A percentile compares a stretch with the other conserved stretches of the same genome.
Conservation (phyloP, 805 yeast species). For the Jamesozyma jinghongensis region DNA sequence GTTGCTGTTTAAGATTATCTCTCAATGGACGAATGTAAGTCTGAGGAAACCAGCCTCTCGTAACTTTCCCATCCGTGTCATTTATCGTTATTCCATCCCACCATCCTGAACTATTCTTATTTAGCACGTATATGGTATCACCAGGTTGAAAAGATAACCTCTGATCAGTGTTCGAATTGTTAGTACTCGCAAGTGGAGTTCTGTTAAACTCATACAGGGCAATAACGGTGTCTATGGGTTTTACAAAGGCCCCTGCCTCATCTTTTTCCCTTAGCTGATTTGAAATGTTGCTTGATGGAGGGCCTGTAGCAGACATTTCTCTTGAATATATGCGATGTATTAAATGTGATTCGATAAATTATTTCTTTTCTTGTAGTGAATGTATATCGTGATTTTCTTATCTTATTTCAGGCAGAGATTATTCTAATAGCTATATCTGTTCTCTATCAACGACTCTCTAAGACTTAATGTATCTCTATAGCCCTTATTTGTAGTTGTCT, state of each 20-base stretch:
- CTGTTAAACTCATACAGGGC: constrained; percentile 10
- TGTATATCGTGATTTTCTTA: background rate
- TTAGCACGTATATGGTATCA: constrained; percentile 61
- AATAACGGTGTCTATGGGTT: constrained; percentile 11
- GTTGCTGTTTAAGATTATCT: constrained; percentile 3
- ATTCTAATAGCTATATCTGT: background rate
- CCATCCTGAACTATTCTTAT: constrained; percentile 63
- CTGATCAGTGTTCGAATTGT: constrained; percentile 7
- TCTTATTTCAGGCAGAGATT: background rate
- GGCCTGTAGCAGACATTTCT: background rate
- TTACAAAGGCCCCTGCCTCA: background rate
- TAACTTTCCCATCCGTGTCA: constrained; percentile 24
- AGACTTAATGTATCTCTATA: too few species aligned
- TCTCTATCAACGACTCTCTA: too few species aligned
- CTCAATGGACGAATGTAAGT: constrained; percentile 32
- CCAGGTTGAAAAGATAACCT: constrained; percentile 36
- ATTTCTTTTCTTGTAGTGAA: too few species aligned
- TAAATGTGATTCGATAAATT: too few species aligned
- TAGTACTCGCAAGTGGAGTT: background rate
- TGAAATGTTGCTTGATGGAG: background rate
- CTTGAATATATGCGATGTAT: too few species aligned
- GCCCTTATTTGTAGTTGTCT: too few species aligned
- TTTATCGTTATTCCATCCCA: constrained; percentile 64
- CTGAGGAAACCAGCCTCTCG: constrained; percentile 82
- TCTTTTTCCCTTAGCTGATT: background rate